A percentile compares a stretch with the other conserved stretches of the same genome.
These are phyloP conservation scores for Geranomyces michiganensis DNA, from an alignment of 192 early-diverging fungal species.

Conservation along the genomic window DNA sequence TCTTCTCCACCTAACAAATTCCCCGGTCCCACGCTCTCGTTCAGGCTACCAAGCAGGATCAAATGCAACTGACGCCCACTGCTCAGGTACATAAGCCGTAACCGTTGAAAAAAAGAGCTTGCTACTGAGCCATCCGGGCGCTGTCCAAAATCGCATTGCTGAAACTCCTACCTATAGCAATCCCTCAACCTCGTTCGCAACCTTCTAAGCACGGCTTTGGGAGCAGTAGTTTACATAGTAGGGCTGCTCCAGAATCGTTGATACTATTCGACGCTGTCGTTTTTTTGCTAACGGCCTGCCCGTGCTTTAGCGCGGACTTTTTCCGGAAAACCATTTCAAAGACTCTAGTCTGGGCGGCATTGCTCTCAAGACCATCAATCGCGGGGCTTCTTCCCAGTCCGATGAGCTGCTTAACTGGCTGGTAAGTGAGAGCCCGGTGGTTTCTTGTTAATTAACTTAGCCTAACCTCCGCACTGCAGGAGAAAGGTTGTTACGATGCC, in stretches of 20 bases:
- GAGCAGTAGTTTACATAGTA: conserved; percentile 50
- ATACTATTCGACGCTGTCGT: background rate
- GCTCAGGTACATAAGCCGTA: no score
- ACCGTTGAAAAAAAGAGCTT: no score
- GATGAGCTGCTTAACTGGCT: conserved; percentile 49
- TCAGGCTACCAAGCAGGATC: no score
- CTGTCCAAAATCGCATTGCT: no score
- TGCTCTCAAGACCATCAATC: conserved; percentile 33
- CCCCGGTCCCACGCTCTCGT: no score
- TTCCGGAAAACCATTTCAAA: conserved; percentile 54
- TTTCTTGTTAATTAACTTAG: background rate
- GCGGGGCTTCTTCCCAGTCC: conserved; percentile 42
- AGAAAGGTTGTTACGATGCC: conserved; percentile 52
- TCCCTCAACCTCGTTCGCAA: conserved; percentile 46
- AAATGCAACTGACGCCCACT: no score
- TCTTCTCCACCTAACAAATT: no score
- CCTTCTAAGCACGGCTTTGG: conserved; percentile 42
- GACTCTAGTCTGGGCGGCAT: conserved; percentile 37
- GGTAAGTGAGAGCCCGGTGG: conserved; percentile 8
- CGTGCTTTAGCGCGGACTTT: conserved; percentile 34
- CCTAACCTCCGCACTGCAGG: conserved; percentile 22
- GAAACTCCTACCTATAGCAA: background rate
- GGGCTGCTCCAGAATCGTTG: no score
- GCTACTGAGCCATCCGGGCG: no score
- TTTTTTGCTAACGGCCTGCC: background rate